phyloP scores from a whole-genome alignment of 345 rosid species.

The Gossypium australe region DNA sequence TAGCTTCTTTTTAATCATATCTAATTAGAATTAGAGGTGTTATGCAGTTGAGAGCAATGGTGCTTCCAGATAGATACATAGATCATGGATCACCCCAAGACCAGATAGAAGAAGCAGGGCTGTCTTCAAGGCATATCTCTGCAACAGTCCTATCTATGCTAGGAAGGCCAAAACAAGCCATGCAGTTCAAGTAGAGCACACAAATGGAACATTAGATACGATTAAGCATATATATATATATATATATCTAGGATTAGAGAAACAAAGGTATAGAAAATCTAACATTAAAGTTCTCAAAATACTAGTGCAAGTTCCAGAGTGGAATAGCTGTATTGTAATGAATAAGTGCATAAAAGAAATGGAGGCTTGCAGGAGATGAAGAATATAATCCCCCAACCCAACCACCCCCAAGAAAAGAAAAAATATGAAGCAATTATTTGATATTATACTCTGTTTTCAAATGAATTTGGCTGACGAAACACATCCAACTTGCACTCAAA shows the following conservation, averaged over 20 bases:
- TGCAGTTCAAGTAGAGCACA: constrained; percentile 29
- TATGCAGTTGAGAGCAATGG: constrained; percentile 60
- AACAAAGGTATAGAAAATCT: no score
- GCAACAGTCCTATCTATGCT: constrained; percentile 57
- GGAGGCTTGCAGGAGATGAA: background rate
- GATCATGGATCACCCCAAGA: constrained; percentile 56
- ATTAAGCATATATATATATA: no score
- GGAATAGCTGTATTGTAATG: background rate
- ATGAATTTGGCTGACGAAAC: constrained; percentile 1
- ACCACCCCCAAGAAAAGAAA: no score
- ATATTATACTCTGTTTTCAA: background rate
- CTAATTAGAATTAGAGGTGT: constrained; percentile 9
- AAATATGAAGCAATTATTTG: no score
- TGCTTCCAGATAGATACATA: constrained; percentile 69
- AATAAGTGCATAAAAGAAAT: background rate
- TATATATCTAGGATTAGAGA: no score
- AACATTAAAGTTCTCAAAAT: no score
- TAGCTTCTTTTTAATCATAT: background rate
- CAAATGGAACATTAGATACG: background rate
- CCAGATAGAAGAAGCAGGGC: constrained; percentile 61
- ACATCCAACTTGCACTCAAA: background rate
- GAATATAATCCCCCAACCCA: background rate
- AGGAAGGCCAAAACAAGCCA: constrained; percentile 55
- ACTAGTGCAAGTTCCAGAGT: no score
- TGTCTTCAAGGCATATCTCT: constrained; percentile 52